These are phyloP conservation scores for Cryptococcus hybrid DNA, from an alignment of 1,284 basidiomycete species.

Conservation along the genomic window DNA sequence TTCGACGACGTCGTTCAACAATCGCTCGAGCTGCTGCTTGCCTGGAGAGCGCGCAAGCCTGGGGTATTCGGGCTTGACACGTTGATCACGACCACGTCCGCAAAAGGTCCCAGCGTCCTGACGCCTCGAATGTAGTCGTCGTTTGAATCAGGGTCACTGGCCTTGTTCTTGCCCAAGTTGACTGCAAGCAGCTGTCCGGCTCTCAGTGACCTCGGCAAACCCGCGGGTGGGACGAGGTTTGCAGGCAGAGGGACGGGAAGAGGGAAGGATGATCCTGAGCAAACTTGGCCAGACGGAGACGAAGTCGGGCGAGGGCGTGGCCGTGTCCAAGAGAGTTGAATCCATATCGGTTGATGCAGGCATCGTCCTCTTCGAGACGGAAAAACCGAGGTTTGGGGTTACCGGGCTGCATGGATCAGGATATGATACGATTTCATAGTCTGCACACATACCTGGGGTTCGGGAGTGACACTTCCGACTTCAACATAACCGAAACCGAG, in stretches of 20 bases:
- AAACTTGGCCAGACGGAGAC: conserved; percentile 57
- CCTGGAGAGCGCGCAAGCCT: conserved; percentile 86
- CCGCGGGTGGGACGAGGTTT: conserved; percentile 57
- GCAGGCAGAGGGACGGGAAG: conserved; percentile 43
- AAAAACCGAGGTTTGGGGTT: conserved; percentile 93
- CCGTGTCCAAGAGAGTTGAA: conserved; percentile 94
- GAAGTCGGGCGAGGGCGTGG: conserved; percentile 73
- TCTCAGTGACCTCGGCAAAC: conserved; percentile 65
- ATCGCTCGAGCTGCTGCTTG: conserved; percentile 65
- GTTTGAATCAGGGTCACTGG: conserved; percentile 73
- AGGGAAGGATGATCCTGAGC: conserved; percentile 47
- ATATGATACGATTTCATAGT: not conserved
- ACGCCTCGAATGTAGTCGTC: conserved; percentile 88
- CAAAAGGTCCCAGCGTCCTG: conserved; percentile 76
- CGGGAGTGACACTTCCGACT: conserved; percentile 92
- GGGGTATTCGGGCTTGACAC: conserved; percentile 98
- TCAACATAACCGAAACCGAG: conserved; percentile 98
- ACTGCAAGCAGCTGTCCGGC: conserved; percentile 77
- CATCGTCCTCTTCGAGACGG: conserved; percentile 74
- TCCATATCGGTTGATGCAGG: conserved; percentile 94
- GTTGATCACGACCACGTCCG: conserved; percentile 93
- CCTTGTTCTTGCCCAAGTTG: conserved; percentile 97
- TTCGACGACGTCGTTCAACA: conserved; percentile 70
- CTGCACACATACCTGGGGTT: conserved; percentile 70
- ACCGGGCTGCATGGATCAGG: conserved; percentile 61